Base-by-base conservation (phyloP, 2,329 filamentous ascomycete genomes). In the Pestalotiopsis sp. region DNA sequence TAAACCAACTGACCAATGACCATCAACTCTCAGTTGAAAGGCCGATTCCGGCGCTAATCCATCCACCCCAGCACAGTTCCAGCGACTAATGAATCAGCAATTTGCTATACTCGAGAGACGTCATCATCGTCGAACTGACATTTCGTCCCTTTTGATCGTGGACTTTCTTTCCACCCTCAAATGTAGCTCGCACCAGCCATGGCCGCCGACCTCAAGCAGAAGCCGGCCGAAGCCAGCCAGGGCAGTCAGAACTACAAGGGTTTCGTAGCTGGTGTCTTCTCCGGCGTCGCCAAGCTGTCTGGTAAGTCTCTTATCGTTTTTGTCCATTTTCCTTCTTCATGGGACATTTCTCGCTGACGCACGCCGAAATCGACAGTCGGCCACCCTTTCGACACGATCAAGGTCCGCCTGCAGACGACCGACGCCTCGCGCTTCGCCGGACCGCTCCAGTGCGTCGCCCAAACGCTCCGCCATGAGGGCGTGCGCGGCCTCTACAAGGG, bases 241-340 rank as follows among this genome's bases (percentile, higher is more conserved):
- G 70, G 67, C 75, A 87, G 31, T 36, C 7, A 84, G 73, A 91
- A 93, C 78, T 98, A 98, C 85, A 95, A 94, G 76, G 96, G 95
- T n/a, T 99, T 98, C 78, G 94, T 98, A 36, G 96, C 94, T 0
- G 96, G 96, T n/a, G 90, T 98, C 6, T 98, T 98, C 78, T 97
- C 94, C 49, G 96, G 96, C 27, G 92, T 98, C 76, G 91, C 95
- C 69, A 98, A 98, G 83, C 84, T 98, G 69, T 90, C 89, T 76
- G 94, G 94, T 95, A 81, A 74, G 87, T 82, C 36, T n/a, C n/a
- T n/a, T n/a, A n/a, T n/a, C n/a, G n/a, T n/a, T n/a, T n/a, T n/a
- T n/a, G n/a, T n/a, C n/a, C n/a, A n/a, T n/a, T n/a, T n/a, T n/a
- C n/a, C n/a, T n/a, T n/a, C n/a, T n/a, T n/a, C n/a, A n/a, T n/a